Evolutionary conservation across 2,329 filamentous ascomycete species (phyloP).

Genomic region (Trichoderma pleuroti): DNA sequence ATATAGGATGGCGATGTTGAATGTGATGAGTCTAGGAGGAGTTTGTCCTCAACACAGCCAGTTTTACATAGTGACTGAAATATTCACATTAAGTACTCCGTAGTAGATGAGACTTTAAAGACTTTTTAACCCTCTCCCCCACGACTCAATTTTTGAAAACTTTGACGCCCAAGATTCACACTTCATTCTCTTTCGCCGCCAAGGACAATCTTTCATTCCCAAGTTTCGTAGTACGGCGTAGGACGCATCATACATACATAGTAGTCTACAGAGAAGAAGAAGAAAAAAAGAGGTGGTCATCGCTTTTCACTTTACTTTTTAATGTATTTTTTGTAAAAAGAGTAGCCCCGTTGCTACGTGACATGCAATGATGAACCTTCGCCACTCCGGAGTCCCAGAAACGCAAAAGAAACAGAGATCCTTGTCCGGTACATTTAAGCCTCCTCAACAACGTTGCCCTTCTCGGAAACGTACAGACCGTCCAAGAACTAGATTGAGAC

Average conservation of each 20-base stretch:
- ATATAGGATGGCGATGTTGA: not conserved
- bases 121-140: not conserved
- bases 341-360: constrained; percentile 51
- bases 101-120: not conserved
- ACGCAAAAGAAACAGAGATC: constrained; percentile 52
- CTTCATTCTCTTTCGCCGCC: not conserved
- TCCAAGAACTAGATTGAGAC: constrained; percentile 77
- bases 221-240: not conserved
- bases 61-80: not conserved
- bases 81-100: not conserved
- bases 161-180: not conserved
- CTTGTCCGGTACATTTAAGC: constrained; percentile 40
- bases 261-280: not conserved
- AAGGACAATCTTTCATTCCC: not conserved
- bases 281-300: not conserved
- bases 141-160: not conserved
- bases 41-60: too few relatives aligned
- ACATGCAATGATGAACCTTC: constrained; percentile 61
- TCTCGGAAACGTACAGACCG: constrained; percentile 99
- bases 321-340: constrained; percentile 22
- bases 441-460: constrained; percentile 87
- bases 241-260: not conserved
- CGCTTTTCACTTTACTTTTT: constrained; percentile 37
- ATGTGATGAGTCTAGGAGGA: not conserved
- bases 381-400: constrained; percentile 62